Base-by-base conservation (phyloP, 176 grass and related monocot genomes). In the Stipa capillata region DNA sequence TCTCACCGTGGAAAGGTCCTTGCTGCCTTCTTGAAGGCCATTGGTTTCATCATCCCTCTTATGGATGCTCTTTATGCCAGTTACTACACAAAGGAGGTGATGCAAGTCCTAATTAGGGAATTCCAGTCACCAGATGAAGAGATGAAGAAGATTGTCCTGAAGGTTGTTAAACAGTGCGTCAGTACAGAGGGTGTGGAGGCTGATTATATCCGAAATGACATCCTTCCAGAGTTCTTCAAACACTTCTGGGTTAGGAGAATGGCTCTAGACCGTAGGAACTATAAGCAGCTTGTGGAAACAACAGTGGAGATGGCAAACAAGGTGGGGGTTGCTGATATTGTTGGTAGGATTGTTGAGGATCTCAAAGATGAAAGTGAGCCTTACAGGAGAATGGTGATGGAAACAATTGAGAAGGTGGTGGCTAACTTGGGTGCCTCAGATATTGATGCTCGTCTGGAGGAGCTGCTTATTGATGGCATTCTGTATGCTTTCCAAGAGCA, bases 91-190 rank as follows among this genome's bases (percentile, higher is more conserved):
- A 94, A 94, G 50, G 95, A 92, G 82, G 95, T 98, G 47, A 98
- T 98, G 92, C 76, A 79, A 71, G 89, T 98, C 44, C 77, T 98
- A 33, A 94, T 92, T 56, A 89, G 92, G 58, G 95, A 98, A 65
- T 98, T 98, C 39, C 90, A 98, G 74, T 98, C 95, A 51, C 92
- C 95, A 80, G 92, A 97, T 87, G 95, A 98, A 79, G 95, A 98
- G 85, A 98, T 98, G 95, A 98, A 94, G 64, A 97, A 98, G 83
- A 98, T 98, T 81, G 95, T 98, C 55, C 61, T 98, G 4, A 98
- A 98, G 85, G 95, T 98, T 75, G 90, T 98, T 13, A 98, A 94
- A 83, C 92, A 98, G 58, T 97, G 95, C 78, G 95, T 94, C 52
- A 98, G 92, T 87, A 97, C 92, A 33, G 92, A 97, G 61, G 92